These are phyloP conservation scores for Mitragyna speciosa DNA, from an alignment of 257 asterid species.

Conservation along the genomic window DNA sequence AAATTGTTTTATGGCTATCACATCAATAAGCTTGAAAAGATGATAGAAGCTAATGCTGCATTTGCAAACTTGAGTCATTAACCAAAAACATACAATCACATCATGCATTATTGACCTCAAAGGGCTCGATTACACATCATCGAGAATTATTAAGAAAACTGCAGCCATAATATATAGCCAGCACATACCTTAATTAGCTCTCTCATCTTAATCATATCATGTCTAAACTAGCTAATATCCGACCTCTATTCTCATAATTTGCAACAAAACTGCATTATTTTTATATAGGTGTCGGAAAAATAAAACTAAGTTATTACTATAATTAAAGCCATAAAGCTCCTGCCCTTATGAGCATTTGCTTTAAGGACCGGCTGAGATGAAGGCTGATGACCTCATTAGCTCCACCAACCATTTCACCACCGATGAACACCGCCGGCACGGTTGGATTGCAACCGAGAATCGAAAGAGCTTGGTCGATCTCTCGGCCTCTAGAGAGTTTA, in stretches of 20 bases:
- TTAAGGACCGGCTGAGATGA: constrained; percentile 61
- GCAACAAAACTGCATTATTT: constrained; percentile 28
- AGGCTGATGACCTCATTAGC: constrained; percentile 73
- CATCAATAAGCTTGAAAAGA: too few relatives aligned
- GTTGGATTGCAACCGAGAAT: constrained; percentile 52
- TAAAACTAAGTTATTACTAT: background rate
- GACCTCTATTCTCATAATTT: constrained; percentile 3
- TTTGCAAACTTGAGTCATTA: background rate
- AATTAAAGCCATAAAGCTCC: constrained; percentile 73
- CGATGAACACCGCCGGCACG: constrained; percentile 69
- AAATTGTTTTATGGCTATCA: background rate
- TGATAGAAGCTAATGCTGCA: background rate
- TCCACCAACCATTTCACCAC: constrained; percentile 69
- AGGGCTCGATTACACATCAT: constrained; percentile 12
- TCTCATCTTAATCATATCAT: background rate
- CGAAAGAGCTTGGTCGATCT: constrained; percentile 66
- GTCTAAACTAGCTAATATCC: constrained; percentile 6
- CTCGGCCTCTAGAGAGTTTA: constrained; percentile 54
- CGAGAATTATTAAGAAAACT: constrained; percentile 15
- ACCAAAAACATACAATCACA: background rate
- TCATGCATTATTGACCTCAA: constrained; percentile 6
- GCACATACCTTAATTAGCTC: background rate
- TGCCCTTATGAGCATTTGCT: constrained; percentile 68
- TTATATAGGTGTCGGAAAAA: background rate
- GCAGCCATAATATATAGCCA: background rate